These are phyloP conservation scores for Kazachstania bromeliacearum DNA, from an alignment of 805 yeast genomes.

Conservation along the genomic window DNA sequence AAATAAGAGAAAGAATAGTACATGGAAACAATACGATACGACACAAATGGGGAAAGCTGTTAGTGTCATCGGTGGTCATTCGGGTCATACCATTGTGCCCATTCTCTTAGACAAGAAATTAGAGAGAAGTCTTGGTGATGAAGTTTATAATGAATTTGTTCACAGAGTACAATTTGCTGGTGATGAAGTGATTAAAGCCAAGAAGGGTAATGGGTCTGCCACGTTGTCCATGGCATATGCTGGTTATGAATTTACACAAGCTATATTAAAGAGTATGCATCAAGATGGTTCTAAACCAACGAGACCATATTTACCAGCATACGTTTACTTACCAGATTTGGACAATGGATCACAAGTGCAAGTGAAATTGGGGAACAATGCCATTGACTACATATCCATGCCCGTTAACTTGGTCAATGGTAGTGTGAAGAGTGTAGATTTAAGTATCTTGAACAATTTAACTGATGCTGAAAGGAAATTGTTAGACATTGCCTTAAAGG, in stretches of 20 bases:
- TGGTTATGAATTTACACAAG: constrained; percentile 63
- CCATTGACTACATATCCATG: constrained; percentile 45
- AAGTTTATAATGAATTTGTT: constrained; percentile 49
- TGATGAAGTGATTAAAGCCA: constrained; percentile 81
- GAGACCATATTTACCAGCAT: constrained; percentile 33
- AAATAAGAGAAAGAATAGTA: constrained; percentile 2
- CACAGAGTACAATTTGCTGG: constrained; percentile 82
- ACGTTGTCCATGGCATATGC: constrained; percentile 83
- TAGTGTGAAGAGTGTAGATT: constrained; percentile 46
- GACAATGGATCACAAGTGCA: constrained; percentile 39
- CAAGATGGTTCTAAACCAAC: constrained; percentile 17
- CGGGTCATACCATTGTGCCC: constrained; percentile 77
- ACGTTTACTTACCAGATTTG: constrained; percentile 46
- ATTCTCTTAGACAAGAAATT: constrained; percentile 49
- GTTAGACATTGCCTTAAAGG: constrained; percentile 43
- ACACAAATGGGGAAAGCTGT: constrained; percentile 43
- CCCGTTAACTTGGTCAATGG: constrained; percentile 47
- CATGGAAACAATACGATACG: constrained; percentile 9
- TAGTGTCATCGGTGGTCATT: constrained; percentile 79
- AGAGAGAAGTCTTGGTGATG: constrained; percentile 28
- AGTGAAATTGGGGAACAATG: constrained; percentile 28
- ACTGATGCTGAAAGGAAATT: constrained; percentile 42
- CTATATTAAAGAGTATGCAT: constrained; percentile 37
- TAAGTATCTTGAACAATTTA: constrained; percentile 38
- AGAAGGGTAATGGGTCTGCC: constrained; percentile 77